Evolutionary conservation across 768 basidiomycete genomes (phyloP), one percentile per base, ranked within the genome.

Genomic region (Mycena sanguinolenta): DNA sequence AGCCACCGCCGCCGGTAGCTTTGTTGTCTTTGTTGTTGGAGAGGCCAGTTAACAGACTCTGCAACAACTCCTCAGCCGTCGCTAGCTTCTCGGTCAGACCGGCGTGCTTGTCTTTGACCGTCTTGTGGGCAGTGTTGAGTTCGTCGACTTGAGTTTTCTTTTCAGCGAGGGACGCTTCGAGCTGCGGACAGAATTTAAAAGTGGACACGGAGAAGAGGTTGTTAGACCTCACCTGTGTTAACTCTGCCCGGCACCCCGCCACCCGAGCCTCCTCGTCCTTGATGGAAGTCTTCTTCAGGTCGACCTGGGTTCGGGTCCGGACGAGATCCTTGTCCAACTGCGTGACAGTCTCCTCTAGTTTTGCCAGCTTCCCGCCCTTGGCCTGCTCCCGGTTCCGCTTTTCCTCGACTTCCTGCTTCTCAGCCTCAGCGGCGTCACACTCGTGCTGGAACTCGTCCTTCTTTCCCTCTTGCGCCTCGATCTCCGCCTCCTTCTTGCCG

Each of bases 291-390:
- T 87, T 86, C 78, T 92, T 93, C 75, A 98, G 90, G 67, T 97
- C 95, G 3, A 91, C 87, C 79, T 98, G 95, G 0, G 97, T 95
- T 69, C 87, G 87, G 66, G 94, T 83, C 80, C 97, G 96, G 50
- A 93, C 91, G 19, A 96, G 80, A 38, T 87, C 90, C 78, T 95
- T 94, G 50, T 92, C 96, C 53, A 95, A 81, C 60, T 90, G 90
- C 39, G 89, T 88, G 7, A 93, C 94, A 19, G 91, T 88, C 39
- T 94, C 94, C 74, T 96, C 93, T 72, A 97, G 83, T 71, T 91
- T 91, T 79, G 93, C 94, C 73, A 97, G 84, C 81, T 93, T 98
- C 1, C 98, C 98, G 1, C 96, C 97, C 77, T 98, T 98, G 76
- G 89, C 90, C 79, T 96, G 86, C 81, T 99, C 98, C 74, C 89